Evolutionary conservation across 108 stramenopile species (phyloP).

Genomic region (Epipyxis sp.): DNA sequence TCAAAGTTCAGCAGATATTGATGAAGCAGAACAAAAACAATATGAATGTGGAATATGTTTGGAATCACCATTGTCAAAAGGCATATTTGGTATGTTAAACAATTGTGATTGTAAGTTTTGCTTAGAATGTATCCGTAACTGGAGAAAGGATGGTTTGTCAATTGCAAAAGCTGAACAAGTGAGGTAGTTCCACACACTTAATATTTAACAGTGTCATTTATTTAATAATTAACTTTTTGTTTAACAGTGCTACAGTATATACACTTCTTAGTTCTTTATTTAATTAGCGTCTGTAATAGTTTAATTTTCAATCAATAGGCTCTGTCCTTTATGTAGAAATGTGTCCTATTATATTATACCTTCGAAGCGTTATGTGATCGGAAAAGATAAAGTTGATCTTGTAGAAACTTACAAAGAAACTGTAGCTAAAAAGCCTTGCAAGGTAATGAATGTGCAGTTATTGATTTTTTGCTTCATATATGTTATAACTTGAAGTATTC

Average conservation of each 20-base stretch:
- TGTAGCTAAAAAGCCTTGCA: neutral
- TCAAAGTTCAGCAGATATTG: neutral
- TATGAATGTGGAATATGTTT: conserved; percentile 16
- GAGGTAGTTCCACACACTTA: too few relatives aligned
- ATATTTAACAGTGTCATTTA: too few relatives aligned
- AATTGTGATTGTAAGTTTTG: conserved; percentile 16
- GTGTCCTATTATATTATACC: neutral
- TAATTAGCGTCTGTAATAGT: too few relatives aligned
- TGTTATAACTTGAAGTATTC: neutral
- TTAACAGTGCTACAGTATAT: too few relatives aligned
- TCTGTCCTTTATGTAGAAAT: conserved; percentile 15
- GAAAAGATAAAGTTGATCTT: neutral
- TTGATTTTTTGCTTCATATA: neutral
- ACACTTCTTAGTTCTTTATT: too few relatives aligned
- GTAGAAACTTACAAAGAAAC: conserved; percentile 6
- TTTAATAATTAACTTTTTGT: too few relatives aligned
- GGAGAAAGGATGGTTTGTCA: neutral
- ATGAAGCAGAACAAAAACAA: neutral
- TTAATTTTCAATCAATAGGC: too few relatives aligned
- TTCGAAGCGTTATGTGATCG: neutral
- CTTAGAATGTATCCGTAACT: conserved; percentile 4
- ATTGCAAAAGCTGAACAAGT: neutral
- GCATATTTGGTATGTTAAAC: neutral
- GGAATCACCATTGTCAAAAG: neutral
- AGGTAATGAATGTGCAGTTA: neutral